A percentile compares a stretch with the other conserved stretches of the same genome.
Conservation (phyloP, 176 grass and related monocot genomes). For the Phoenix roebelenii region DNA sequence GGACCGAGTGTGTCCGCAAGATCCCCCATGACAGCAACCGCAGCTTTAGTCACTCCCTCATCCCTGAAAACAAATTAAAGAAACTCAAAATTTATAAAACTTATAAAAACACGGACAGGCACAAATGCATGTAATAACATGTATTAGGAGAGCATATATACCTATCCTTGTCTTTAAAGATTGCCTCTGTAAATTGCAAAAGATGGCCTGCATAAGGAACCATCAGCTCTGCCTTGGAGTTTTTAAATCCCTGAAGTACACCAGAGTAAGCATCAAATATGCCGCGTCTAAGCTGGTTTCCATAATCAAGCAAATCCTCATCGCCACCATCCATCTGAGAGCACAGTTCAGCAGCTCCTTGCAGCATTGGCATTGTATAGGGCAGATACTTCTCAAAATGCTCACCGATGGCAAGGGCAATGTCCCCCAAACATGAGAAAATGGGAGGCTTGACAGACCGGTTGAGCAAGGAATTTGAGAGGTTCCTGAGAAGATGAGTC, state of each 20-base stretch:
- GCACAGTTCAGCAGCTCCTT: conserved; percentile 64
- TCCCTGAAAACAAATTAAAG: conserved; percentile 34
- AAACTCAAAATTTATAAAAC: too few relatives aligned
- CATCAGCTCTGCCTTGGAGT: conserved; percentile 62
- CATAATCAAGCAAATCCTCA: conserved; percentile 76
- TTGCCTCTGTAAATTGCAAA: conserved; percentile 66
- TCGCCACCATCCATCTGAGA: conserved; percentile 52
- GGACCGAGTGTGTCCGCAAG: conserved; percentile 64
- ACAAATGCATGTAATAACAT: too few relatives aligned
- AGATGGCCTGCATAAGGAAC: conserved; percentile 56
- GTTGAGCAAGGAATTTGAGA: conserved; percentile 64
- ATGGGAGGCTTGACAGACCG: conserved; percentile 71
- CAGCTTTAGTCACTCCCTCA: conserved; percentile 74
- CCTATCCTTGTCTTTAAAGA: conserved; percentile 58
- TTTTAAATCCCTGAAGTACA: conserved; percentile 83
- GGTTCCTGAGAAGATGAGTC: conserved; percentile 70
- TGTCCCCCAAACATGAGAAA: conserved; percentile 83
- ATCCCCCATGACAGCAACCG: conserved; percentile 76
- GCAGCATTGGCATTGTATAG: conserved; percentile 79
- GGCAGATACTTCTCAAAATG: conserved; percentile 83
- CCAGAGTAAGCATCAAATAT: conserved; percentile 92
- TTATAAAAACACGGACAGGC: too few relatives aligned
- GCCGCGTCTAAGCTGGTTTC: conserved; percentile 66
- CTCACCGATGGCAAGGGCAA: conserved; percentile 77
- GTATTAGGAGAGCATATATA: conserved; percentile 2